A percentile compares a stretch with the other conserved stretches of the same genome.
Conservation (phyloP, 176 grass and related monocot genomes). For the Calamus simplicifolius region DNA sequence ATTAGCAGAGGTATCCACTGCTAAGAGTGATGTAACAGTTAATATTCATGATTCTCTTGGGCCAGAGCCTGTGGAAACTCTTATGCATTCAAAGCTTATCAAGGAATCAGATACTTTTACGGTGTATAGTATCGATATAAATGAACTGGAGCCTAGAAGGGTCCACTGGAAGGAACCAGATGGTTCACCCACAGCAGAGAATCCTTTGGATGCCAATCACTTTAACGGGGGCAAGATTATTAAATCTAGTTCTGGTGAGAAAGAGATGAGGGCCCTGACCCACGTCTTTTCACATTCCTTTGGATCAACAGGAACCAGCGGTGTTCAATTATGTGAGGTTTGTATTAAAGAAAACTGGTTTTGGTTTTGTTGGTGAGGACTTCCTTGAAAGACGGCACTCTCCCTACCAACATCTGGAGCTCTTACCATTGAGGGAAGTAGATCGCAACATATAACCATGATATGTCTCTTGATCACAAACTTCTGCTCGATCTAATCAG, state of each 20-base stretch:
- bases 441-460: slow-evolving; percentile 26
- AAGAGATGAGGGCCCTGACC: slow-evolving; percentile 9
- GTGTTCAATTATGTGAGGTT: slow-evolving; percentile 44
- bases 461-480: too few species aligned
- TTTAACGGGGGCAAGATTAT: background rate
- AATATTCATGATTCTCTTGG: background rate
- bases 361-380: slow-evolving; percentile 35
- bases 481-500: slow-evolving; percentile 41
- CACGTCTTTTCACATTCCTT: slow-evolving; percentile 16
- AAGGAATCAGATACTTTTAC: slow-evolving; percentile 1
- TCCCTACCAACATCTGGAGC: slow-evolving; percentile 11
- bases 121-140: background rate
- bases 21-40: slow-evolving; percentile 13
- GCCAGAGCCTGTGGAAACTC: background rate
- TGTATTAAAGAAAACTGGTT: slow-evolving; percentile 45
- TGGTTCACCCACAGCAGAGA: background rate
- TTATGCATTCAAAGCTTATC: background rate
- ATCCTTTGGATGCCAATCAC: background rate
- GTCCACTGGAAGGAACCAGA: slow-evolving; percentile 12
- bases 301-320: slow-evolving; percentile 20
- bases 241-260: background rate
- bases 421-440: slow-evolving; percentile 29
- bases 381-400: slow-evolving; percentile 36
- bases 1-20: background rate
- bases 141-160: slow-evolving; percentile 11